These are phyloP conservation scores for Melaleuca quinquenervia DNA, from an alignment of 345 rosid genomes.

Conservation along the genomic window DNA sequence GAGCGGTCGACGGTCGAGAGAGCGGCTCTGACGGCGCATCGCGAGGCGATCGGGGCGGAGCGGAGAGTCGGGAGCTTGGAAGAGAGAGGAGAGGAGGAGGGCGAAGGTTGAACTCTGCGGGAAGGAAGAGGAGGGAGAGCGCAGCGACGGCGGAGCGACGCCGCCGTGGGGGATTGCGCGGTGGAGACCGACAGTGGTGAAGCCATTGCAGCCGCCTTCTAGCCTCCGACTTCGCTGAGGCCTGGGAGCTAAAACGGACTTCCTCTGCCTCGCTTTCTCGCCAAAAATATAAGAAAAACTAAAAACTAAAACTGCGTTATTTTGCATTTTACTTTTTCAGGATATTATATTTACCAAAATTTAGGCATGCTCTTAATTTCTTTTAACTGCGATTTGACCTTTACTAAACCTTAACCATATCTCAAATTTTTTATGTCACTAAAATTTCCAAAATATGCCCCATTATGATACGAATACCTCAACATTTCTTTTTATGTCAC, in stretches of 20 bases:
- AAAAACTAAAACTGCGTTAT: background rate
- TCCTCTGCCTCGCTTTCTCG: background rate
- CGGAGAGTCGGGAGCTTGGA: background rate
- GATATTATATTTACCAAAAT: too few species aligned
- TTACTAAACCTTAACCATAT: too few species aligned
- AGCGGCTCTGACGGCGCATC: constrained; percentile 1
- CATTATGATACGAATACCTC: too few species aligned
- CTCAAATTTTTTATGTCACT: too few species aligned
- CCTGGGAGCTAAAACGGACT: background rate
- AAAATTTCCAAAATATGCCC: too few species aligned
- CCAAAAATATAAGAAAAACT: too few species aligned
- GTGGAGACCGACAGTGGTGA: background rate
- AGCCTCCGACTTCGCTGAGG: background rate
- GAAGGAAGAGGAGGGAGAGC: background rate
- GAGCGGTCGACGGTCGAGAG: constrained; percentile 17
- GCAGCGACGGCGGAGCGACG: background rate
- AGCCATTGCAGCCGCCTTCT: background rate
- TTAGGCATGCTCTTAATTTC: too few species aligned
- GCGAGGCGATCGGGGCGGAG: background rate
- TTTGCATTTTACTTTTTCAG: too few species aligned
- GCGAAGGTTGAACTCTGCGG: background rate
- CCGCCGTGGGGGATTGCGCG: background rate
- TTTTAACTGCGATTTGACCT: too few species aligned
- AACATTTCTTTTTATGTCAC: too few species aligned
- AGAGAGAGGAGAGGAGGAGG: background rate